Conservation (phyloP, 129 eudicot genomes). For the Flaveria brownii region DNA sequence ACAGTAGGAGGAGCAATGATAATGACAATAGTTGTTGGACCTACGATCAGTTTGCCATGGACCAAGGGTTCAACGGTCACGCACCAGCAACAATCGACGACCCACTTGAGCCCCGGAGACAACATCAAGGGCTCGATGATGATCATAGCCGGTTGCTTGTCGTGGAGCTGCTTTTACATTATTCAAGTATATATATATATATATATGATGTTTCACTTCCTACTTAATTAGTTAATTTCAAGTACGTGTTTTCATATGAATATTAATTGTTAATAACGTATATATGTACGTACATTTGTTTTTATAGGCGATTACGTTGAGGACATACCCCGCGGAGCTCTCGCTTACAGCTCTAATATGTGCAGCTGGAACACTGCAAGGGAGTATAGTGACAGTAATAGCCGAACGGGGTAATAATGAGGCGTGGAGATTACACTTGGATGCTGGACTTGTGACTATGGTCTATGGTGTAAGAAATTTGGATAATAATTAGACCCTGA, state of each 20-base stretch:
- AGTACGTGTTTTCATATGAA: neutral
- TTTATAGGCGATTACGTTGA: constrained; percentile 48
- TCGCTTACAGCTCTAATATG: constrained; percentile 55
- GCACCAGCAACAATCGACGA: constrained; percentile 25
- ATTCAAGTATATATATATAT: constrained; percentile 31
- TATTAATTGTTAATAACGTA: neutral
- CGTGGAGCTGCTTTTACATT: constrained; percentile 43
- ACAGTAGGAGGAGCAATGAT: constrained; percentile 81
- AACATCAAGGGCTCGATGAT: constrained; percentile 42
- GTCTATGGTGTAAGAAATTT: constrained; percentile 52
- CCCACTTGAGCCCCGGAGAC: constrained; percentile 30
- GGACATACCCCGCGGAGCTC: constrained; percentile 54
- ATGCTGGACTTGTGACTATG: constrained; percentile 50
- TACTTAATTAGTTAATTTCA: neutral
- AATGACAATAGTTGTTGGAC: constrained; percentile 68
- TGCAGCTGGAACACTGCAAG: constrained; percentile 47
- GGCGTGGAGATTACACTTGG: constrained; percentile 42
- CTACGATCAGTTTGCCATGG: constrained; percentile 55
- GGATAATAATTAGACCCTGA: neutral
- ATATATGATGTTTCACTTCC: neutral
- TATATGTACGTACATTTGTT: neutral
- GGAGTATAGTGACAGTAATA: constrained; percentile 41
- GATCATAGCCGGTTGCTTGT: constrained; percentile 40
- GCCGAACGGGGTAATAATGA: constrained; percentile 45
- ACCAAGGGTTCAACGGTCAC: constrained; percentile 32